These are phyloP conservation scores for Myrica gale DNA, from an alignment of 306 rosid genomes.

Conservation along the genomic window DNA sequence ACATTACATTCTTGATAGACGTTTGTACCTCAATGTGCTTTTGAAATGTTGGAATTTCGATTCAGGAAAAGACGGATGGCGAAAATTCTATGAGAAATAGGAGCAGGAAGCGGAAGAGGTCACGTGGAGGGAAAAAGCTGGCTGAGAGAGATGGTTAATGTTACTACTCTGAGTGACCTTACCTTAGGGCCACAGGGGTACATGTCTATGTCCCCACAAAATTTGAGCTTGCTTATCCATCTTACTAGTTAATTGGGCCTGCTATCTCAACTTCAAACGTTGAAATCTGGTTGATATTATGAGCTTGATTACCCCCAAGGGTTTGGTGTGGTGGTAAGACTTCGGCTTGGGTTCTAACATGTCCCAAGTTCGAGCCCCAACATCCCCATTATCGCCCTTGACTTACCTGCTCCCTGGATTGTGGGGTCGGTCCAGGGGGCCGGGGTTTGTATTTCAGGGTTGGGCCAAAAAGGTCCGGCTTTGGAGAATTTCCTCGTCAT, in stretches of 20 bases:
- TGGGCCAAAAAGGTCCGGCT: no score
- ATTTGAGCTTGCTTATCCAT: neutral
- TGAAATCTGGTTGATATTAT: neutral
- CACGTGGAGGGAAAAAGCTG: constrained; percentile 21
- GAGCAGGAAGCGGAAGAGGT: constrained; percentile 36
- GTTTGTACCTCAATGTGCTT: neutral
- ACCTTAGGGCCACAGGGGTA: neutral
- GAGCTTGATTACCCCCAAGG: no score
- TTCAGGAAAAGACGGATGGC: constrained; percentile 34
- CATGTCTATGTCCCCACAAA: neutral
- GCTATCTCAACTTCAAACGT: neutral
- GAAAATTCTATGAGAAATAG: constrained; percentile 17
- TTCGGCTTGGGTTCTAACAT: no score
- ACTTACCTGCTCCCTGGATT: no score
- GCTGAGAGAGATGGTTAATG: constrained; percentile 3
- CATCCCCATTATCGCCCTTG: no score
- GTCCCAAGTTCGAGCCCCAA: no score
- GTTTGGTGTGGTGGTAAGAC: no score
- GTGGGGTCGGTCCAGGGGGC: no score
- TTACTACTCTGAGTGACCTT: neutral
- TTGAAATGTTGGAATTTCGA: neutral
- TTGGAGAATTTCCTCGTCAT: no score
- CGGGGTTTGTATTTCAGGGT: no score
- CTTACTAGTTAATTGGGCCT: neutral
- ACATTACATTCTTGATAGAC: neutral